Evolutionary conservation across 352 stramenopile species (phyloP).

Genomic region (Stephanocyclus meneghinianus): DNA sequence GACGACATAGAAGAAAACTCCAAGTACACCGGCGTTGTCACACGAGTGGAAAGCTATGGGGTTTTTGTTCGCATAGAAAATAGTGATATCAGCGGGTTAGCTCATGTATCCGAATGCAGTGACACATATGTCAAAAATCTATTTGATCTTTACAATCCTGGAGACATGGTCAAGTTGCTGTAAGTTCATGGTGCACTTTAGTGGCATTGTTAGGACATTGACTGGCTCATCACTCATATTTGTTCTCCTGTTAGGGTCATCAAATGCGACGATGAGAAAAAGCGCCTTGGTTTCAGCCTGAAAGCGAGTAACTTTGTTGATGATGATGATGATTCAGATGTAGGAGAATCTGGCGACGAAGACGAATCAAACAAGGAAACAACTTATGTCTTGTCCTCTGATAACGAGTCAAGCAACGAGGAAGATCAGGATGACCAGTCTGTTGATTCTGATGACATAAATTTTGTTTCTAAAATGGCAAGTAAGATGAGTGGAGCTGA

Average conservation of each 20-base stretch:
- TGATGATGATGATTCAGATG: constrained; percentile 89
- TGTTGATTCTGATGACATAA: constrained; percentile 77
- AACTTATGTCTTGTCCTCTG: constrained; percentile 76
- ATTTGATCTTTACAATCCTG: constrained; percentile 90
- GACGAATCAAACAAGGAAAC: constrained; percentile 53
- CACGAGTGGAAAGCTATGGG: constrained; percentile 92
- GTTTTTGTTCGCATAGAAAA: constrained; percentile 95
- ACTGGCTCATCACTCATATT: background rate
- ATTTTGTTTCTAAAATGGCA: constrained; percentile 77
- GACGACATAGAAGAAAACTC: constrained; percentile 88
- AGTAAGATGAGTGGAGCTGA: constrained; percentile 58
- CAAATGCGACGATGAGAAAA: constrained; percentile 88
- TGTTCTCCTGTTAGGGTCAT: constrained; percentile 75
- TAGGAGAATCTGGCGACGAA: constrained; percentile 29
- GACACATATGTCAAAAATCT: constrained; percentile 93
- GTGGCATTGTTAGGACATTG: background rate
- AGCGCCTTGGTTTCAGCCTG: constrained; percentile 91
- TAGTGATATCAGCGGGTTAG: constrained; percentile 92
- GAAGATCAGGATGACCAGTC: constrained; percentile 66
- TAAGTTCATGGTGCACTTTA: constrained; percentile 1
- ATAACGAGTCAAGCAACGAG: constrained; percentile 51
- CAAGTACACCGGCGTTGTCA: constrained; percentile 93
- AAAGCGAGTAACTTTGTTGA: constrained; percentile 95
- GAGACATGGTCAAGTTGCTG: constrained; percentile 96
- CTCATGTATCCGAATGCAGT: constrained; percentile 93